Base-by-base conservation (phyloP, 768 basidiomycete genomes). In the Asterophora parasitica region DNA sequence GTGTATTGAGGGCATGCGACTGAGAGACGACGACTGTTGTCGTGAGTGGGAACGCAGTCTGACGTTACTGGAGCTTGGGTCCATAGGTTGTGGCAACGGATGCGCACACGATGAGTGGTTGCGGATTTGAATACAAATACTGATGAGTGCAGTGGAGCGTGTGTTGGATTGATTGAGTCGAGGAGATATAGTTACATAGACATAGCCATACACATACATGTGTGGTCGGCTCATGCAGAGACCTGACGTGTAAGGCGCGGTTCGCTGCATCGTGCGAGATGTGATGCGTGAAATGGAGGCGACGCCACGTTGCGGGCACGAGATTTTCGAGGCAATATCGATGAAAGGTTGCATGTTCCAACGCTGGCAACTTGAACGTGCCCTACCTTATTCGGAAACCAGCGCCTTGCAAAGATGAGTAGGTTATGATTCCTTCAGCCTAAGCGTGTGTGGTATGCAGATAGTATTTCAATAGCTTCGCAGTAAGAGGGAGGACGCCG, bases 1-100 rank as follows among this genome's bases (percentile, higher is more conserved):
- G 52, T 87, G 84, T 42, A 85, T 64, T 48, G 81, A 73, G 48
- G 61, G 60, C 16, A 60, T 42, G 59, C 60, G 52, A 45, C 52
- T 54, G 45, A 56, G 55, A 39, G 59, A 39, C 41, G 62, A 16
- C 40, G 58, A 45, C 49, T 60, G 48, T 23, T 23, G 23, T 23
- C 23, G 23, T 23, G 6, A 23, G 28, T 50, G 56, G 17, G 50
- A 17, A 52, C 66, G 63, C 48, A 66, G 53, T 38, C 58, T 63
- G 27, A 62, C 50, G 36, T 49, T 55, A 40, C 42, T 58, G 31
- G 41, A 46, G 32, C 26, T 50, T 34, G 53, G 49, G 53, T 58
- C 55, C 61, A 62, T 64, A 35, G 48, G 34, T 16, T 46, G 50
- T 6, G 34, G 23, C 23, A 23, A 19, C 16, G 30, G 23, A 36